Percentiles rank a stretch among this genome's conserved stretches.
phyloP scores from a whole-genome alignment of 2,329 filamentous ascomycete species.

The Ascosphaera pollenicola region DNA sequence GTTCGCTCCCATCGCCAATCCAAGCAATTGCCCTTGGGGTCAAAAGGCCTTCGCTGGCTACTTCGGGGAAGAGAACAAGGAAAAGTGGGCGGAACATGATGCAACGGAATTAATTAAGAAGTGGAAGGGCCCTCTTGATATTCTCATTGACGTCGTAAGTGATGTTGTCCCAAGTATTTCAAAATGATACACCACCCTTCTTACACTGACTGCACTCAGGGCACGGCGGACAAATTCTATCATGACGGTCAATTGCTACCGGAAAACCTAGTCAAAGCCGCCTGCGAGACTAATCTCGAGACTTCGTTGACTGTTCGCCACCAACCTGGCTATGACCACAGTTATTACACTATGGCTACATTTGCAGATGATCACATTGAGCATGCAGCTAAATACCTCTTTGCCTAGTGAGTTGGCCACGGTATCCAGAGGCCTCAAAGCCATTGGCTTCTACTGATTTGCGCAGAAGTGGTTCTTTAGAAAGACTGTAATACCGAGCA shows the following conservation, averaged over 20 bases:
- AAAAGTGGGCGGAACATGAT: conserved; percentile 73
- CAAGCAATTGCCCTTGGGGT: conserved; percentile 70
- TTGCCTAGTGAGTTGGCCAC: conserved; percentile 28
- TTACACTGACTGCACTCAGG: conserved; percentile 24
- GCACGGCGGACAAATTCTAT: conserved; percentile 91
- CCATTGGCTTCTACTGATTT: conserved; percentile 5
- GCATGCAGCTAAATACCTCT: conserved; percentile 71
- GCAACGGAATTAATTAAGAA: conserved; percentile 69
- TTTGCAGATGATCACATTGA: conserved; percentile 82
- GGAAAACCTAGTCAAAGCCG: conserved; percentile 72
- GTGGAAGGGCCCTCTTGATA: conserved; percentile 51
- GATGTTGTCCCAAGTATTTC: neutral
- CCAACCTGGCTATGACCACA: conserved; percentile 87
- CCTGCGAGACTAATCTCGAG: conserved; percentile 48
- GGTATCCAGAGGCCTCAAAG: conserved; percentile 3
- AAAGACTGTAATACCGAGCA: conserved; percentile 1
- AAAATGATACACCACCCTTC: neutral
- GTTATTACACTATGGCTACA: conserved; percentile 85
- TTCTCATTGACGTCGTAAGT: conserved; percentile 69
- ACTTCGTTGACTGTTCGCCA: conserved; percentile 57
- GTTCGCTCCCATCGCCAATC: conserved; percentile 80
- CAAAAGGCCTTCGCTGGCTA: conserved; percentile 90
- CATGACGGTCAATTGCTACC: conserved; percentile 80
- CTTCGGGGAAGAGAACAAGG: conserved; percentile 48
- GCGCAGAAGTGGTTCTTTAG: conserved; percentile 5